Evolutionary conservation across 805 yeast genomes (phyloP), one percentile per base, ranked within the genome.

Genomic region (Candida bentonensis): DNA sequence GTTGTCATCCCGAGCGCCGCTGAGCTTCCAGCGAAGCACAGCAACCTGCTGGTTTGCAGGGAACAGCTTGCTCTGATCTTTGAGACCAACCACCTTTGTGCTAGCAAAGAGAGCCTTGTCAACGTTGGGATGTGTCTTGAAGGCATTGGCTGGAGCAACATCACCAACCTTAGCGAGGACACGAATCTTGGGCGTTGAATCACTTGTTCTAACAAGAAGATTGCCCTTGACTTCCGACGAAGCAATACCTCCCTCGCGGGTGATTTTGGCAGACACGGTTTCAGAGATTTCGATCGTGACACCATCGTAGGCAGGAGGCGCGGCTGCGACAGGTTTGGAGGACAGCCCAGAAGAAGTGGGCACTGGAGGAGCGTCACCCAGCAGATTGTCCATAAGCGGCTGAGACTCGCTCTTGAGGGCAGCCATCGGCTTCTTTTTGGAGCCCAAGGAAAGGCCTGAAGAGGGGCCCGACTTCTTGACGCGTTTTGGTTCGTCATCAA

Each of bases 41-140:
- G 95, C 94, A 52, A 89, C 72, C 42, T 85, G 77, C 59, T 85
- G 89, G 62, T 88, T 86, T 7, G 87, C 71, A 33, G 97, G 97
- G 75, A 92, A 88, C 27, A 87, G 75, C 58, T 85, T 84, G 40
- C 72, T 58, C 44, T 76, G 67, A 60, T 88, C 94, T 59, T 83
- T 84, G 57, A 88, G 73, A 0, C 82, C 82, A 55, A 92, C 77
- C 39, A 73, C 62, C 46, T 73, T 68, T 15, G 68, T 61, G 13
- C 72, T 59, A 40, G 72, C 69, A 62, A 89, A 92, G 56, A 75
- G 62, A 36, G 66, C 67, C 57, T 83, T 80, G 65, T 92, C 96
- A 51, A 92, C 94, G 60, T 89, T 88, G 50, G 98, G 98, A 68
- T 92, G 96, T 15, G 97, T 87, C 63, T 88, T 88, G 68, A 75